These are phyloP conservation scores for Imleria badia DNA, from an alignment of 768 basidiomycete species.

Conservation along the genomic window DNA sequence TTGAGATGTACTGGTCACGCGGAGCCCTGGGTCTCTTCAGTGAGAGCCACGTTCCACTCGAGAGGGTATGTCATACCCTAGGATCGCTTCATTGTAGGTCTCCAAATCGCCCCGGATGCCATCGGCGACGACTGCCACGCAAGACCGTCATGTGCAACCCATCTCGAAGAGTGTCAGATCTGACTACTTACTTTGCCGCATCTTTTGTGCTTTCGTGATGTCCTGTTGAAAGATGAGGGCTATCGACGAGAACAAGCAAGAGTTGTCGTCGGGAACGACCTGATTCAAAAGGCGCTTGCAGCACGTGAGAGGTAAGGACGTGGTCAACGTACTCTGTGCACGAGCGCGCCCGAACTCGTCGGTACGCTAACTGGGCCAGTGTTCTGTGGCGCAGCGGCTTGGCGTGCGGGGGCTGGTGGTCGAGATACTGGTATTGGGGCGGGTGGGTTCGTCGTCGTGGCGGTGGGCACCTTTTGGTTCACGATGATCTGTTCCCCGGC, in stretches of 20 bases:
- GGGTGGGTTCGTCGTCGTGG: slow-evolving; percentile 8
- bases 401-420: slow-evolving; percentile 15
- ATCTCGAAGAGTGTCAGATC: not conserved
- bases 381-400: slow-evolving; percentile 12
- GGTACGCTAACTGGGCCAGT: slow-evolving; percentile 57
- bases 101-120: slow-evolving; percentile 70
- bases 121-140: slow-evolving; percentile 72
- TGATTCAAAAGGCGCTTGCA: slow-evolving; percentile 24
- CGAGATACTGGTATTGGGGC: slow-evolving; percentile 12
- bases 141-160: slow-evolving; percentile 5
- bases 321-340: slow-evolving; percentile 58
- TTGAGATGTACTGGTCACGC: slow-evolving; percentile 71
- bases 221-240: slow-evolving; percentile 85
- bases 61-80: slow-evolving; percentile 58
- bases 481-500: slow-evolving; percentile 88
- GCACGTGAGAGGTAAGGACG: not conserved
- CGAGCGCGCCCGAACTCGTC: slow-evolving; percentile 60
- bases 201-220: slow-evolving; percentile 61
- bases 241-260: slow-evolving; percentile 88
- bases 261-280: slow-evolving; percentile 97
- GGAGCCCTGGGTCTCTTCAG: slow-evolving; percentile 40
- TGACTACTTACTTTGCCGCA: slow-evolving; percentile 66
- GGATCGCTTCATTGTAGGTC: slow-evolving; percentile 80
- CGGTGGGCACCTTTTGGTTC: slow-evolving; percentile 36
- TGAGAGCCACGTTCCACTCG: not conserved